Evolutionary conservation across 495 filamentous ascomycete species (phyloP), one percentile per base, ranked within the genome.

Genomic region (Talaromyces stipitatus): DNA sequence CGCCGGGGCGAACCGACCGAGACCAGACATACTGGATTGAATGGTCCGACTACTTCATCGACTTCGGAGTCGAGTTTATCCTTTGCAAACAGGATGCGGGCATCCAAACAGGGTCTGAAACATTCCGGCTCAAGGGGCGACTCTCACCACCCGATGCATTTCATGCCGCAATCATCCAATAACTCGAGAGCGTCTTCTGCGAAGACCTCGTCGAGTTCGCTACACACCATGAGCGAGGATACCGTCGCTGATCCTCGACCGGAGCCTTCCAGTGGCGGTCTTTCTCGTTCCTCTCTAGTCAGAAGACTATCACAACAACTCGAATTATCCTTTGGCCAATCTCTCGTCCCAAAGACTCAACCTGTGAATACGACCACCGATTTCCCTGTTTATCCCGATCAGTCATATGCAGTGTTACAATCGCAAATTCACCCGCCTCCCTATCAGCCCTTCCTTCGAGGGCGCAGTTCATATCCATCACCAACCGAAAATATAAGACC

Each of bases 341-440:
- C 51, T 41, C 57, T 56, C 27, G 14, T 41, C 3, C 51, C 56
- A 3, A 51, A 30, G 14, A 48, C 45, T 11, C 30, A 59, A 3
- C 12, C 56, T 18, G 20, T 51, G 10, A 55, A 51, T 20, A 55
- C 43, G 16, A 46, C 65, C 10, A 9, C 61, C 16, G 74, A 80
- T 18, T 76, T 77, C 43, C 78, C 78, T 9, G 72, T 76, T 24
- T 81, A 81, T 53, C 78, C 78, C 41, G 74, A 82, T 60, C 78
- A 80, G 54, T 80, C 78, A 33, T 80, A 79, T 63, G 72, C 71
- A 43, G 72, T 73, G 12, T 64, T 82, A 20, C 78, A 80, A 54
- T 72, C 69, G 41, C 78, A 80, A 57, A 58, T 73, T 3, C 75
- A 79, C 54, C 77, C 77, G 3, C 74, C 72, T 26, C 63, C 54